Percentiles rank a stretch among this genome's conserved stretches.
Conservation (phyloP, 2,329 filamentous ascomycete species). For the Colletotrichum melonis region DNA sequence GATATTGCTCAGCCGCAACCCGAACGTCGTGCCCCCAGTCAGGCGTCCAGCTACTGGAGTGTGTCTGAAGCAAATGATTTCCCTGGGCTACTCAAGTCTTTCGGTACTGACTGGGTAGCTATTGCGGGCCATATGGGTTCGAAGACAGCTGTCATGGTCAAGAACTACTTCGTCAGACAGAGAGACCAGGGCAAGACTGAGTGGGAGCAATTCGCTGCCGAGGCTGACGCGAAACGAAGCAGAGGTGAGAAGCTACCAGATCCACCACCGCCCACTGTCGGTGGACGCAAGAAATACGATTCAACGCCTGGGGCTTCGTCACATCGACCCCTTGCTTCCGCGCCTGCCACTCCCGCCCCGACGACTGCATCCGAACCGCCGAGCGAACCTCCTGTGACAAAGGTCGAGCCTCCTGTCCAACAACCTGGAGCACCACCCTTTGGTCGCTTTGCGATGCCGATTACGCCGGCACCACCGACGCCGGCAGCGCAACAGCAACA, state of each 20-base stretch:
- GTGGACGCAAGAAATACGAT: conserved; percentile 65
- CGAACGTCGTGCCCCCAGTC: conserved; percentile 64
- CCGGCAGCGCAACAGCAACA: conserved; percentile 40
- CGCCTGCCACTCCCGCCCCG: conserved; percentile 43
- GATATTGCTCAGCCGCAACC: conserved; percentile 58
- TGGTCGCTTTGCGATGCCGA: conserved; percentile 57
- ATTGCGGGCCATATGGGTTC: conserved; percentile 85
- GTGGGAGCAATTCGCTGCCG: conserved; percentile 69
- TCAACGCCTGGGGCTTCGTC: conserved; percentile 48
- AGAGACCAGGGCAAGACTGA: conserved; percentile 69
- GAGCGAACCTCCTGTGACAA: conserved; percentile 57
- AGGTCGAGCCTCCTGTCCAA: conserved; percentile 54
- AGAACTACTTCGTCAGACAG: conserved; percentile 75
- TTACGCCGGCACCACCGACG: conserved; percentile 53
- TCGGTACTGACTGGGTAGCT: conserved; percentile 81
- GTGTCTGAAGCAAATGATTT: conserved; percentile 85
- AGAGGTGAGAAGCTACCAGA: conserved; percentile 70
- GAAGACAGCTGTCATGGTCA: conserved; percentile 87
- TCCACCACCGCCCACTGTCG: conserved; percentile 66
- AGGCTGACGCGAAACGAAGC: conserved; percentile 67
- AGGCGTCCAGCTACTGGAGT: conserved; percentile 88
- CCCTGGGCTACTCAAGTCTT: conserved; percentile 75
- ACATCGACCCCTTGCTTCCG: conserved; percentile 56
- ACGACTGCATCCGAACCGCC: conserved; percentile 49
- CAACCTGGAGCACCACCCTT: conserved; percentile 51